Base-by-base conservation (phyloP, 2,329 filamentous ascomycete species). In the Calonectria multiphialidica region DNA sequence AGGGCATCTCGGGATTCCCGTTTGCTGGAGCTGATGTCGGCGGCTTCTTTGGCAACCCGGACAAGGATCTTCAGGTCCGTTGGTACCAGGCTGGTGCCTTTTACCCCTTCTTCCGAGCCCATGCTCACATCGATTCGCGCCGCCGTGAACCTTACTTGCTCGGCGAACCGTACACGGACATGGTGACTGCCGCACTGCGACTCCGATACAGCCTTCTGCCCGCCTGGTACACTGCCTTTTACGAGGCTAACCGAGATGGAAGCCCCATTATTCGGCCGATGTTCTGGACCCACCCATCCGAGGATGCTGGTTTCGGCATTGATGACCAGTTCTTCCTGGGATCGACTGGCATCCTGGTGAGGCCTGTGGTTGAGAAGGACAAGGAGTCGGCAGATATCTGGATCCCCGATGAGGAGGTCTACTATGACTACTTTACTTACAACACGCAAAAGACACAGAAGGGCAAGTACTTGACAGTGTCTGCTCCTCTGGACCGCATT, bases 11-110 rank as follows among this genome's bases (percentile, higher is more conserved):
- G 1, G 97, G 97, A 9, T 98, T 94, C 83, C 97, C 97, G 13
- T 98, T 98, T 80, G 92, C 95, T 0, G 97, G 97, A 68, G 97
- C 97, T 65, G 97, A 99, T 85, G 96, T 99, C 62, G 97, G 96
- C 70, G 97, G 97, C 33, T 99, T 99, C 89, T 99, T 99, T 80
- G 96, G 97, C 68, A 98, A 99, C 84, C 97, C 97, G 0, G 94
- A 94, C 79, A 96, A 96, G 80, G 96, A 99, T 72, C 90, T 99
- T 25, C 89, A 98, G 77, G 94, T 94, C 13, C 92, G 97, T 45
- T 99, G 97, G 97, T 99, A 98, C 85, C 97, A 99, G 84, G 92
- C 96, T 40, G 97, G 97, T 74, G 94, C 95, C 68, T 99, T 98
- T 88, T 98, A 98, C 83, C 97, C 97, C 9, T 99, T 98, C 88